Evolutionary conservation across 2,329 filamentous ascomycete genomes (phyloP).

Genomic region (Monilinia fructigena): DNA sequence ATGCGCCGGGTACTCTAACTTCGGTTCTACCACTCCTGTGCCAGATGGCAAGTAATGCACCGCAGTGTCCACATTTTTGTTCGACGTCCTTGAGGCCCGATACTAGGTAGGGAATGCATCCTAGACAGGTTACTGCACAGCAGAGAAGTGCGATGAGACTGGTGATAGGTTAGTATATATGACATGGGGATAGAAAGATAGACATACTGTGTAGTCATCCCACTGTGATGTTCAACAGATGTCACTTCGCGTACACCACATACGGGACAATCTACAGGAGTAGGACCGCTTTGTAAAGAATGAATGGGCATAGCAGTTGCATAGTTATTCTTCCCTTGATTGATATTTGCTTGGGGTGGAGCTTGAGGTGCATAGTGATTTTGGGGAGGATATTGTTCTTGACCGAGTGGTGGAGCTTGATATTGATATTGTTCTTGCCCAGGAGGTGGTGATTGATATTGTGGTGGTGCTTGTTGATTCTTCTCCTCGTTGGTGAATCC

Average conservation of each 20-base stretch:
- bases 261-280: constrained; percentile 32
- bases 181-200: background rate
- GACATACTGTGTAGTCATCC: constrained; percentile 32
- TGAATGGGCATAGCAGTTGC: constrained; percentile 26
- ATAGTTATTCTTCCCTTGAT: constrained; percentile 22
- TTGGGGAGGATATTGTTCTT: constrained; percentile 11
- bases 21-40: constrained; percentile 45
- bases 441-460: constrained; percentile 3
- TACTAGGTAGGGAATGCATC: constrained; percentile 46
- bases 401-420: background rate
- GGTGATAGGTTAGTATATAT: background rate
- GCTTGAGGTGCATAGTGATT: background rate
- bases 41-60: constrained; percentile 45
- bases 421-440: constrained; percentile 12
- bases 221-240: constrained; percentile 26
- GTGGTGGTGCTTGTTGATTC: background rate
- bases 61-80: constrained; percentile 46
- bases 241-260: constrained; percentile 32
- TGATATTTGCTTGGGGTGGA: constrained; percentile 15
- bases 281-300: constrained; percentile 26
- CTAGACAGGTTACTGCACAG: constrained; percentile 38
- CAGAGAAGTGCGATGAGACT: constrained; percentile 32
- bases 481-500: constrained; percentile 7
- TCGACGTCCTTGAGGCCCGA: constrained; percentile 46
- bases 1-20: constrained; percentile 32